Evolutionary conservation across 2,329 filamentous ascomycete genomes (phyloP).

Genomic region (Aspergillus ibericus): DNA sequence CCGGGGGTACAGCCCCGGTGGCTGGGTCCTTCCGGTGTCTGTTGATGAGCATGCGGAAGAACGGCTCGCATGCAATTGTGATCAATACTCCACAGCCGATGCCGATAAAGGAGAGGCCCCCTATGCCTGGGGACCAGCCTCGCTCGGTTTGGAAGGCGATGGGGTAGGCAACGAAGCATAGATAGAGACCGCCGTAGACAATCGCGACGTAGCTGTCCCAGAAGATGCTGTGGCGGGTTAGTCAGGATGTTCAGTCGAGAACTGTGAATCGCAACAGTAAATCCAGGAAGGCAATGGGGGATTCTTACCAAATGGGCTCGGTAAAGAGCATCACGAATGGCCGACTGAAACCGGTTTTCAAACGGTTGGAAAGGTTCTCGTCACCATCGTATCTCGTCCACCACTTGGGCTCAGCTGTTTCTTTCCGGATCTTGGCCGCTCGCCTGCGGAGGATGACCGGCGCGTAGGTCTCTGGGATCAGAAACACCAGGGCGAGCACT

Average conservation of each 20-base stretch:
- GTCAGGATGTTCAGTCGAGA: too few relatives aligned
- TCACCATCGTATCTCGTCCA: constrained; percentile 76
- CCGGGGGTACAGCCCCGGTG: constrained; percentile 70
- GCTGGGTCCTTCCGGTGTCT: constrained; percentile 68
- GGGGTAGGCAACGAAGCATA: constrained; percentile 86
- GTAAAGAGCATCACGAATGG: constrained; percentile 73
- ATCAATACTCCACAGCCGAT: constrained; percentile 57
- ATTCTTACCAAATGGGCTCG: constrained; percentile 73
- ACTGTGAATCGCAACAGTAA: neutral
- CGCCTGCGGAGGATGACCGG: constrained; percentile 67
- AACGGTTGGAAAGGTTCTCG: constrained; percentile 58
- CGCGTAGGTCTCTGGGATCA: constrained; percentile 71
- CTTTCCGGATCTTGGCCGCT: constrained; percentile 60
- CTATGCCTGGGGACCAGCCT: constrained; percentile 70
- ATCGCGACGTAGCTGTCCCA: constrained; percentile 69
- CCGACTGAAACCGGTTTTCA: constrained; percentile 70
- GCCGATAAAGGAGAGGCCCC: constrained; percentile 74
- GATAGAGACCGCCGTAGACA: constrained; percentile 78
- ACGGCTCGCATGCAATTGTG: constrained; percentile 56
- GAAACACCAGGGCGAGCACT: constrained; percentile 57
- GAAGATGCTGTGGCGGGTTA: constrained; percentile 55
- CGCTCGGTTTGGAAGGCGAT: constrained; percentile 72
- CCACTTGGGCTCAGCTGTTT: constrained; percentile 67
- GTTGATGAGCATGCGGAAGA: constrained; percentile 74
- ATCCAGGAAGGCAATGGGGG: neutral